Percentiles rank a stretch among this genome's conserved stretches.
phyloP scores from a whole-genome alignment of 352 stramenopile species.

The Globisporangium uncinulatum region DNA sequence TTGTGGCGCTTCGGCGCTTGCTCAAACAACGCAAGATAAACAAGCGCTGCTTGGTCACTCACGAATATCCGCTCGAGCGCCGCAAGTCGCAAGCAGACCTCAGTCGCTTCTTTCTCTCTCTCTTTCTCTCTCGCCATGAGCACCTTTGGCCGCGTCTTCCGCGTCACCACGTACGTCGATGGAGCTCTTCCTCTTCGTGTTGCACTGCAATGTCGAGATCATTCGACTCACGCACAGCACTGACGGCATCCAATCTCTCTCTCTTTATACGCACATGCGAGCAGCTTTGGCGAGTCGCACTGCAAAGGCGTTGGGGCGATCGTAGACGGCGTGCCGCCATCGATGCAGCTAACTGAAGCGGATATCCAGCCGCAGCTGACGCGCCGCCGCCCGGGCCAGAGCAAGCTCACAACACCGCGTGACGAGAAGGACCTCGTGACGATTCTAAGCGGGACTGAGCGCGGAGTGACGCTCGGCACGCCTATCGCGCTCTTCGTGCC shows the following conservation, averaged over 20 bases:
- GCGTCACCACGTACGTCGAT: slow-evolving; percentile 90
- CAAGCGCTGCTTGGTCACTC: neutral
- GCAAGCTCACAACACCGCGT: slow-evolving; percentile 96
- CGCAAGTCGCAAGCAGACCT: neutral
- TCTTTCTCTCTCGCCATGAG: slow-evolving; percentile 43
- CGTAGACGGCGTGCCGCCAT: slow-evolving; percentile 97
- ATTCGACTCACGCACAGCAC: neutral
- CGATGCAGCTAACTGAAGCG: slow-evolving; percentile 90
- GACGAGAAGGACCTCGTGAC: slow-evolving; percentile 97
- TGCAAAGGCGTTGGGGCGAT: slow-evolving; percentile 96
- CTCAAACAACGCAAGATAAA: neutral
- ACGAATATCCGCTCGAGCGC: neutral
- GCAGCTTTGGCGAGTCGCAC: slow-evolving; percentile 97
- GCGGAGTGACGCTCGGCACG: slow-evolving; percentile 93
- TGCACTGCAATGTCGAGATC: neutral
- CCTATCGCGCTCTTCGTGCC: slow-evolving; percentile 96
- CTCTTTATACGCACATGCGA: neutral
- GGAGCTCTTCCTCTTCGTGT: neutral
- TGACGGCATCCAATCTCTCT: neutral
- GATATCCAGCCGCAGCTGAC: slow-evolving; percentile 98
- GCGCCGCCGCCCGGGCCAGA: slow-evolving; percentile 95
- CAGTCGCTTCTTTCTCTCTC: neutral
- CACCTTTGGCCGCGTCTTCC: slow-evolving; percentile 96
- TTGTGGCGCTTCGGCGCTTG: neutral
- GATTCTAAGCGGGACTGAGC: slow-evolving; percentile 95